Evolutionary conservation across 208 protist genomes (phyloP).

Genomic region (Crithidia bombi): DNA sequence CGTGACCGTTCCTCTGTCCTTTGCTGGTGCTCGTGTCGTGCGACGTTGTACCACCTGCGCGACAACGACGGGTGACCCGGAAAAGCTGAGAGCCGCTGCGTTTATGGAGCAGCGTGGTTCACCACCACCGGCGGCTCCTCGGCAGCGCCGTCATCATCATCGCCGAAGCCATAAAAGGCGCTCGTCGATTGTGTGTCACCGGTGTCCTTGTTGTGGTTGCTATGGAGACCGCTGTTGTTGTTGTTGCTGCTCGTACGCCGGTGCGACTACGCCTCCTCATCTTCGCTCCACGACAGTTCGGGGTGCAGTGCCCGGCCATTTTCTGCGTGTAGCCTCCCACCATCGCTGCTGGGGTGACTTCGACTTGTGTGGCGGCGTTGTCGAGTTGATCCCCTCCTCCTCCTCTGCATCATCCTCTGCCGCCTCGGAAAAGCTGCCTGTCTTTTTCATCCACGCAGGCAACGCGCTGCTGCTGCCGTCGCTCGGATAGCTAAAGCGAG

Average conservation of each 20-base stretch:
- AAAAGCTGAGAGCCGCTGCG: background rate
- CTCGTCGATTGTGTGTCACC: background rate
- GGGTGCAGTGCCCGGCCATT: too few relatives aligned
- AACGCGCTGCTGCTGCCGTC: constrained; percentile 11
- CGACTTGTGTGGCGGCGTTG: constrained; percentile 1
- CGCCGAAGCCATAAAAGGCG: constrained; percentile 18
- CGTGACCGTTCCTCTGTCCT: background rate
- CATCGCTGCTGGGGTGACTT: background rate
- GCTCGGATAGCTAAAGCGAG: constrained; percentile 8
- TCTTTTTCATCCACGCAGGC: background rate
- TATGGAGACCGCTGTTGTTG: background rate
- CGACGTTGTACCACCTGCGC: too few relatives aligned
- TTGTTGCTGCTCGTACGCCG: background rate
- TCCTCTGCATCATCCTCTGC: too few relatives aligned
- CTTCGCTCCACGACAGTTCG: constrained; percentile 1
- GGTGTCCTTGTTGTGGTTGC: background rate
- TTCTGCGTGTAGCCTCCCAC: too few relatives aligned
- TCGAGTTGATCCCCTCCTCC: too few relatives aligned
- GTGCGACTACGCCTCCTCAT: background rate
- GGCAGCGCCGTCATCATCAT: background rate
- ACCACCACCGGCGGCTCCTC: background rate
- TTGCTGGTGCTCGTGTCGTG: background rate
- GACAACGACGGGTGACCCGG: background rate
- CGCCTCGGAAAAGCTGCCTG: constrained; percentile 15
- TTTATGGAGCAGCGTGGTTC: background rate